A percentile compares a stretch with the other conserved stretches of the same genome.
These are phyloP conservation scores for Phlyctochytrium planicorne DNA, from an alignment of 192 early-diverging fungal species.

Conservation along the genomic window DNA sequence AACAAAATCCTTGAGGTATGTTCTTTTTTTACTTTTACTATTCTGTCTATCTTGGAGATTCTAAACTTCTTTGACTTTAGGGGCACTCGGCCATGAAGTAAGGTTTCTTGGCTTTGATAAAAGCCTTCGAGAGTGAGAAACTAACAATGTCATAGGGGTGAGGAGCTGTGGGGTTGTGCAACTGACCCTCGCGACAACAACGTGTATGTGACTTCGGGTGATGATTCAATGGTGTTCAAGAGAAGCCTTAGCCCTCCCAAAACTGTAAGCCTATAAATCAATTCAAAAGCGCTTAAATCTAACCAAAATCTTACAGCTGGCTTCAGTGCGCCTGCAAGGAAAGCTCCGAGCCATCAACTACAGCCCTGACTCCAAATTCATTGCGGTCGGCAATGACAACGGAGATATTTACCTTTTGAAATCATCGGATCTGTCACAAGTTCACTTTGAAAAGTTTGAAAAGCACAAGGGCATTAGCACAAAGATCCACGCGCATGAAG, in stretches of 20 bases:
- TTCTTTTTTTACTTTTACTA: too few species aligned
- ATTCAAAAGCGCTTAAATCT: not conserved
- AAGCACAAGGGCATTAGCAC: constrained; percentile 12
- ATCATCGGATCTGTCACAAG: constrained; percentile 21
- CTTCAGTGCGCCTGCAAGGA: constrained; percentile 20
- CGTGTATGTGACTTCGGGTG: constrained; percentile 20
- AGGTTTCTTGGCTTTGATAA: not conserved
- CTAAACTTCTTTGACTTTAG: too few species aligned
- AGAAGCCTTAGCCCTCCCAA: constrained; percentile 7
- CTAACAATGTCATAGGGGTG: constrained; percentile 1
- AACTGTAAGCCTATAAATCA: constrained; percentile 7
- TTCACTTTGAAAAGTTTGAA: constrained; percentile 25
- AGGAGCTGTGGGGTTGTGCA: constrained; percentile 26
- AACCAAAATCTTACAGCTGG: constrained; percentile 5
- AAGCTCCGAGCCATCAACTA: constrained; percentile 14
- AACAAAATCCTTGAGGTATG: not conserved
- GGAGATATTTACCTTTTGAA: constrained; percentile 33
- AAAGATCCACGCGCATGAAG: constrained; percentile 14
- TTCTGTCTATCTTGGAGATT: too few species aligned
- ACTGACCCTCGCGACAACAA: constrained; percentile 9
- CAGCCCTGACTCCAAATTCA: constrained; percentile 27
- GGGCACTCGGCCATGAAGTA: not conserved
- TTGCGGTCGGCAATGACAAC: constrained; percentile 28
- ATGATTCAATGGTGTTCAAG: constrained; percentile 19
- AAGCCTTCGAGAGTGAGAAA: not conserved